Evolutionary conservation across 257 asterid species (phyloP), one percentile per base, ranked within the genome.

Genomic region (Thymus quinquecostatus): DNA sequence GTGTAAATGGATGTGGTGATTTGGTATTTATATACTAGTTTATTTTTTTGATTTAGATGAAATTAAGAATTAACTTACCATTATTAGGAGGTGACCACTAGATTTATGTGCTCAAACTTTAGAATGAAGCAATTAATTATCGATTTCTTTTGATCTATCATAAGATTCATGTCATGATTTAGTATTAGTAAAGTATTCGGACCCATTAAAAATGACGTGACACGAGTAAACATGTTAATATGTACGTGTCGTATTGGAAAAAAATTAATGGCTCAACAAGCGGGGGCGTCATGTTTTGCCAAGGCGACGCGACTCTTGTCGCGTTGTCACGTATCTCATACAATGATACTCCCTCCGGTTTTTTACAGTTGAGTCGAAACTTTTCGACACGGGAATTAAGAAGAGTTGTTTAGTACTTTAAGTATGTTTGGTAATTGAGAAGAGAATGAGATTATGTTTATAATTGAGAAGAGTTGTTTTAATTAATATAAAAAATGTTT

Each of bases 71-170:
- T 33, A 13, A 34, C 60, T 59, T 63, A 53, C 59, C 55, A 48
- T 36, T 7, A 54, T 27, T 6, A 32, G 13, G 56, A 65, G 34
- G 33, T 47, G n/a, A 49, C 66, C 36, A 66, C 60, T 47, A 6
- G 77, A 79, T 70, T 70, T 66, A 30, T 28, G 44, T 34, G 33
- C 43, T 70, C 78, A 60, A 66, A 59, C 38, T 59, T 60, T 11
- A 44, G 77, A 51, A 79, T 68, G 63, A 28, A 64, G 50, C 49
- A 74, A 64, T 70, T 79, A 70, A 56, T 69, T 13, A 69, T 44
- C 48, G 27, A 12, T 66, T 33, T 49, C 30, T 2, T 36, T 5
- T 36, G 3, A 36, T 36, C 5, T 36, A 36, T 36, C 4, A 2
- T 36, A 36, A 36, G 40, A 36, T 36, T 36, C 40, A 36, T 36